A percentile compares a stretch with the other conserved stretches of the same genome.
Conservation (phyloP, 1,284 basidiomycete species). For the Cutaneotrichosporon sp. region DNA sequence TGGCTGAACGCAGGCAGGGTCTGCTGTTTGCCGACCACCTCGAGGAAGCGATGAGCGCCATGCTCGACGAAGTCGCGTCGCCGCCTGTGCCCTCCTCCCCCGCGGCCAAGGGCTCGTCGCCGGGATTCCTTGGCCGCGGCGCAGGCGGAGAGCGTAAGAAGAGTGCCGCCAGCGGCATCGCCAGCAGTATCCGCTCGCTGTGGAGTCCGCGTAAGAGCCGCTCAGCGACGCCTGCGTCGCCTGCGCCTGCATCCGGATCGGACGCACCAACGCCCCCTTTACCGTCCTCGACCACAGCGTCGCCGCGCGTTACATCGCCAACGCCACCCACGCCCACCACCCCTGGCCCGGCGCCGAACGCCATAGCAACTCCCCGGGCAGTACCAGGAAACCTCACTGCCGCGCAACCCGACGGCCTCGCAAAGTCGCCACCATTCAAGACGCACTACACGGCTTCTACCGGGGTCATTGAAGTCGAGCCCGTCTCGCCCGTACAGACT, state of each 20-base stretch:
- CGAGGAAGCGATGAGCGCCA: conserved; percentile 75
- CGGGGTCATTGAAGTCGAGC: conserved; percentile 58
- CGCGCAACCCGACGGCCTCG: conserved; percentile 1
- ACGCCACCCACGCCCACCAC: neutral
- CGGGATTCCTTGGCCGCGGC: neutral
- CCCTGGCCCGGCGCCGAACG: too few relatives aligned
- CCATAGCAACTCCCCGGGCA: too few relatives aligned
- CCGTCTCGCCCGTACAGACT: conserved; percentile 56
- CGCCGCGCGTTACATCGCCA: neutral
- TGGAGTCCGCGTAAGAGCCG: conserved; percentile 7
- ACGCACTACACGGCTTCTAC: conserved; percentile 76
- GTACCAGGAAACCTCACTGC: too few relatives aligned
- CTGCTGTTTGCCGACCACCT: conserved; percentile 88
- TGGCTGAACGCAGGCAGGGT: conserved; percentile 80
- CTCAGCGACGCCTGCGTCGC: neutral
- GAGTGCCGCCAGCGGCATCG: conserved; percentile 11
- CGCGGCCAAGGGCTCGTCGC: neutral
- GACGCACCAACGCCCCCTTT: neutral
- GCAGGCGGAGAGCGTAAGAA: conserved; percentile 9
- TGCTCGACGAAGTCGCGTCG: conserved; percentile 48
- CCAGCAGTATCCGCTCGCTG: conserved; percentile 65
- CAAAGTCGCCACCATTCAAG: conserved; percentile 49
- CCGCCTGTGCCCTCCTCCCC: neutral
- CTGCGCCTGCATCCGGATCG: neutral
- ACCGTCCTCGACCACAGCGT: neutral